These are phyloP conservation scores for Protomyces inundatus DNA, from an alignment of 1,139 yeast species.

Conservation along the genomic window DNA sequence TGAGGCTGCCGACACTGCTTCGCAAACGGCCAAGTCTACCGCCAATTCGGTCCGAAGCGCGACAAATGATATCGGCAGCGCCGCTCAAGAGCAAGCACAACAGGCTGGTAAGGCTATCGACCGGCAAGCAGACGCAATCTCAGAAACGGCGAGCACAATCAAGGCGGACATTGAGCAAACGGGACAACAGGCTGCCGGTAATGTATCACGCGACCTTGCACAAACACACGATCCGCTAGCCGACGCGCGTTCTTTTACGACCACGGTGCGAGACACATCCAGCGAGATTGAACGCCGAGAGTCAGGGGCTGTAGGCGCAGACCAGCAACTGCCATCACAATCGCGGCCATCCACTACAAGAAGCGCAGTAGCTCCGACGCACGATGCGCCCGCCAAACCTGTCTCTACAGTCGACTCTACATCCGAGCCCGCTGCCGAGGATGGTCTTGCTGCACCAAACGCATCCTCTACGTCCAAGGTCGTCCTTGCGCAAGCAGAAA, in stretches of 20 bases:
- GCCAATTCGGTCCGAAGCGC: not conserved
- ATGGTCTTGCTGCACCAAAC: not conserved
- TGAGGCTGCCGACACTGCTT: not conserved
- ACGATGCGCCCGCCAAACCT: not conserved
- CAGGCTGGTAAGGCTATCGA: not conserved
- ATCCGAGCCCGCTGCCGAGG: slow-evolving; percentile 24
- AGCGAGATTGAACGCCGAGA: no score
- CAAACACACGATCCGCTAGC: no score
- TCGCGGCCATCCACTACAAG: not conserved
- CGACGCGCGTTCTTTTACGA: no score
- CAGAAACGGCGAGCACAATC: not conserved
- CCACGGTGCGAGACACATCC: no score
- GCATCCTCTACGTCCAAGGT: not conserved
- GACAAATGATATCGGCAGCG: not conserved
- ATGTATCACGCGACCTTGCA: not conserved
- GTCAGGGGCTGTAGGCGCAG: no score
- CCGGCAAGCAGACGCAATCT: not conserved
- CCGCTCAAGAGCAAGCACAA: not conserved
- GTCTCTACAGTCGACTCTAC: not conserved
- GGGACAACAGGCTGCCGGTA: not conserved
- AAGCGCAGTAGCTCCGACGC: not conserved
- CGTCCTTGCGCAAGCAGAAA: slow-evolving; percentile 5
- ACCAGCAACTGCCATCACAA: not conserved
- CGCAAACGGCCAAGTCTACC: not conserved
- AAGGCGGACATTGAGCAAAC: not conserved